A percentile compares a stretch with the other conserved stretches of the same genome.
phyloP scores from a whole-genome alignment of 129 eudicot species.

The Lonicera japonica region DNA sequence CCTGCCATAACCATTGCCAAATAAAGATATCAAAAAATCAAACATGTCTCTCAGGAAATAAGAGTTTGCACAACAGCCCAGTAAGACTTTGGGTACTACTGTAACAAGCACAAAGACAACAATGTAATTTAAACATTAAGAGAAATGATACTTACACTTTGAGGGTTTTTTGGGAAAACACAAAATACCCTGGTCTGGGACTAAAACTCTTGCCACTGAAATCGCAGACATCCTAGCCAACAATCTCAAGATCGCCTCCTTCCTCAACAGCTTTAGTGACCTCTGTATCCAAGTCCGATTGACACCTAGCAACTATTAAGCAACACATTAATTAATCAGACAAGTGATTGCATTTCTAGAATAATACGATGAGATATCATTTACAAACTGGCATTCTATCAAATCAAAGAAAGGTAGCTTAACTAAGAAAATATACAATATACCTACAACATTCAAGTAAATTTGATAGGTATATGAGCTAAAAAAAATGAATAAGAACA shows the following conservation, averaged over 20 bases:
- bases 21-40: not conserved
- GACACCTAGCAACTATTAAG: constrained; percentile 70
- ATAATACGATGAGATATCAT: not conserved
- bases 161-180: constrained; percentile 81
- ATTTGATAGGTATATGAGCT: too few species aligned
- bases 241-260: constrained; percentile 69
- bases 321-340: not conserved
- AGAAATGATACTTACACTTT: constrained; percentile 34
- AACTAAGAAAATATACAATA: not conserved
- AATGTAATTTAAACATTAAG: not conserved
- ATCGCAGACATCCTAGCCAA: constrained; percentile 63
- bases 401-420: not conserved
- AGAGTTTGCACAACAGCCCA: not conserved
- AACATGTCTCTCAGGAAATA: not conserved
- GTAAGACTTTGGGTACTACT: too few species aligned
- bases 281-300: constrained; percentile 56
- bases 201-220: constrained; percentile 47
- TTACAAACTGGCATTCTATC: not conserved
- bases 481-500: too few species aligned
- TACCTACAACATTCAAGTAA: not conserved
- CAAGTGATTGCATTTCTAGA: not conserved
- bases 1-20: constrained; percentile 75
- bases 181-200: constrained; percentile 81
- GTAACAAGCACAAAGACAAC: too few species aligned
- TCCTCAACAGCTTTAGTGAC: constrained; percentile 48